Evolutionary conservation across 192 early-diverging fungal genomes (phyloP), one percentile per base, ranked within the genome.

Genomic region (Linnemannia elongata): DNA sequence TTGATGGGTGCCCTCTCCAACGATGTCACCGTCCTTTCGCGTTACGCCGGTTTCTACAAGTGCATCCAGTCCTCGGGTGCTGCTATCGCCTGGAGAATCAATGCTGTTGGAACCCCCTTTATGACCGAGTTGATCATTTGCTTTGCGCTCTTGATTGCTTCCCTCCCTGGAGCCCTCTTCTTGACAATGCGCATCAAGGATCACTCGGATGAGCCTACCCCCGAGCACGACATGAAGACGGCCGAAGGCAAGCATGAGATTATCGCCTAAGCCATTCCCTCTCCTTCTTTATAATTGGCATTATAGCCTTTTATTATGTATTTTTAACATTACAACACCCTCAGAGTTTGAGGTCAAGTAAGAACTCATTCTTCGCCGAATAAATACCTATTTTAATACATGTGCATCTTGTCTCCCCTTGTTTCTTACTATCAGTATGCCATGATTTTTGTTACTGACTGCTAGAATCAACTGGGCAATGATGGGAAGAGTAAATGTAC

Each of bases 31-130:
- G 88, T 89, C 77, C 85, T 93, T 73, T 91, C 95, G 35, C 94
- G 94, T 69, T 96, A 93, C 80, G 90, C 93, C 75, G 96, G 96
- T 6, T 97, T 94, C 90, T 97, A 97, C 94, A 97, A 97, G 92
- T 94, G 93, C 69, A 94, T 96, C 72, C 96, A 97, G 91, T 95
- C 93, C 79, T 91, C 91, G 73, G 95, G 91, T 22, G 91, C 85
- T 39, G 95, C 94, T 52, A 91, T 96, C 72, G 88, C 93, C 9
- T 93, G 93, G 91, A 92, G 93, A 79, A 82, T 95, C 76, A 94
- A 93, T 77, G 92, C 94, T 45, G 47, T 85, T 10, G 33, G 47
- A 0, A 85, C 82, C 0, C 18, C 70, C 1, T 82, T 76, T 44
- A 74, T 89, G 36, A 66, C 66, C 9, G 78, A 89, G 78, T 47